Evolutionary conservation across 2,329 filamentous ascomycete species (phyloP).

Genomic region (Pleoardoris graminearum): DNA sequence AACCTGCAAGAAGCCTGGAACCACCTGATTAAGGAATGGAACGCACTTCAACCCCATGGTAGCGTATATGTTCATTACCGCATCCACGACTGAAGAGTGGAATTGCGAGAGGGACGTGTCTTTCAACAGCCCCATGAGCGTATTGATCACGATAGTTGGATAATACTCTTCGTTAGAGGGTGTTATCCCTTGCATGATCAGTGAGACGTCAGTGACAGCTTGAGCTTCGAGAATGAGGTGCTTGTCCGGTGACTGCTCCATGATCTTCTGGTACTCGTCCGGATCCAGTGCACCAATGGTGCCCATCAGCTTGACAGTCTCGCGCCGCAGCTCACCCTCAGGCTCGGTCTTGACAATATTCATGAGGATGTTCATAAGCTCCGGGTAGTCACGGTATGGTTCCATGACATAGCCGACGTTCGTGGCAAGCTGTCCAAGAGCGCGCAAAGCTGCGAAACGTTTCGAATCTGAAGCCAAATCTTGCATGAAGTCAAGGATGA

Average conservation of each 20-base stretch:
- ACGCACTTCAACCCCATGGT: slow-evolving; percentile 96
- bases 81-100: slow-evolving; percentile 92
- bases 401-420: slow-evolving; percentile 98
- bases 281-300: slow-evolving; percentile 94
- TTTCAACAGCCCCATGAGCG: slow-evolving; percentile 86
- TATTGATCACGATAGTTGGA: slow-evolving; percentile 96
- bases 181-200: slow-evolving; percentile 97
- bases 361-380: slow-evolving; percentile 88
- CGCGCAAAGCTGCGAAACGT: slow-evolving; percentile 86
- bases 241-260: slow-evolving; percentile 83
- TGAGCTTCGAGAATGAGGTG: slow-evolving; percentile 70
- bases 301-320: slow-evolving; percentile 95
- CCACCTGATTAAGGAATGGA: slow-evolving; percentile 88
- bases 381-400: slow-evolving; percentile 92
- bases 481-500: slow-evolving; percentile 91
- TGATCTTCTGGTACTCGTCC: slow-evolving; percentile 93
- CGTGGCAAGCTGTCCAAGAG: slow-evolving; percentile 87
- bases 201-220: slow-evolving; percentile 83
- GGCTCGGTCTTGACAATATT: slow-evolving; percentile 94
- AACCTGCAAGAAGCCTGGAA: slow-evolving; percentile 89
- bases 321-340: slow-evolving; percentile 80
- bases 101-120: slow-evolving; percentile 88
- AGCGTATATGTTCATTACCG: slow-evolving; percentile 98
- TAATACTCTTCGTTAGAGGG: slow-evolving; percentile 99
- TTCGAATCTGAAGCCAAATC: slow-evolving; percentile 90